Evolutionary conservation across 441 rosid species (phyloP).

Genomic region (Oxalis stricta): DNA sequence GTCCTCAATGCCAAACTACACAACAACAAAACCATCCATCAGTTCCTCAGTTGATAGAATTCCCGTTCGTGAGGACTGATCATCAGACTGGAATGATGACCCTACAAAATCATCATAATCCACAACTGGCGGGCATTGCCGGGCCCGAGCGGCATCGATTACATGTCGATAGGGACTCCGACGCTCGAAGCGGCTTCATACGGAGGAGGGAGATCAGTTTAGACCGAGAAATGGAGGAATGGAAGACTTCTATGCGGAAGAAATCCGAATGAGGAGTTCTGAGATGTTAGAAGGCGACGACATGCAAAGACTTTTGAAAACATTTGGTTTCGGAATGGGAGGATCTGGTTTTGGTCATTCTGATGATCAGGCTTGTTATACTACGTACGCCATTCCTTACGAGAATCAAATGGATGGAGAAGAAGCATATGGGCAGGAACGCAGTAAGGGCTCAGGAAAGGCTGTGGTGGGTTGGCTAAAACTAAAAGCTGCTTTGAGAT

Average conservation of each 20-base stretch:
- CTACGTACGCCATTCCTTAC: constrained; percentile 37
- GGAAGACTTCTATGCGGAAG: constrained; percentile 53
- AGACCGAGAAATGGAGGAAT: constrained; percentile 33
- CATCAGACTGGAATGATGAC: constrained; percentile 20
- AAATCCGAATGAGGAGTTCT: constrained; percentile 55
- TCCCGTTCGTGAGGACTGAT: constrained; percentile 40
- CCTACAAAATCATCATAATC: constrained; percentile 25
- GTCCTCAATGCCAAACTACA: constrained; percentile 19
- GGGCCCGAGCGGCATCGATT: constrained; percentile 28
- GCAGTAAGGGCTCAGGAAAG: constrained; percentile 52
- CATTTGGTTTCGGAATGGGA: constrained; percentile 30
- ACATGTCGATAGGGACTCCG: constrained; percentile 29
- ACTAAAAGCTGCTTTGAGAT: constrained; percentile 79
- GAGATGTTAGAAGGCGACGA: constrained; percentile 82
- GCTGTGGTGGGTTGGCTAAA: constrained; percentile 97
- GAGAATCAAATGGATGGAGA: constrained; percentile 34
- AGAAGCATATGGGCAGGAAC: constrained; percentile 17
- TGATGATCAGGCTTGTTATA: constrained; percentile 38
- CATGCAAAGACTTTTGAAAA: constrained; percentile 69
- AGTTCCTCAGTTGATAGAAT: constrained; percentile 39
- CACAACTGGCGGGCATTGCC: constrained; percentile 31
- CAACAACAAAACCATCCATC: constrained; percentile 22
- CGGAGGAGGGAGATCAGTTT: constrained; percentile 66
- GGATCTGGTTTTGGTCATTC: constrained; percentile 31
- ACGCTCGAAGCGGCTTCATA: constrained; percentile 16